Evolutionary conservation across 139 green algal species (phyloP), one percentile per base, ranked within the genome.

Genomic region (Deuterostichococcus epilithicus): DNA sequence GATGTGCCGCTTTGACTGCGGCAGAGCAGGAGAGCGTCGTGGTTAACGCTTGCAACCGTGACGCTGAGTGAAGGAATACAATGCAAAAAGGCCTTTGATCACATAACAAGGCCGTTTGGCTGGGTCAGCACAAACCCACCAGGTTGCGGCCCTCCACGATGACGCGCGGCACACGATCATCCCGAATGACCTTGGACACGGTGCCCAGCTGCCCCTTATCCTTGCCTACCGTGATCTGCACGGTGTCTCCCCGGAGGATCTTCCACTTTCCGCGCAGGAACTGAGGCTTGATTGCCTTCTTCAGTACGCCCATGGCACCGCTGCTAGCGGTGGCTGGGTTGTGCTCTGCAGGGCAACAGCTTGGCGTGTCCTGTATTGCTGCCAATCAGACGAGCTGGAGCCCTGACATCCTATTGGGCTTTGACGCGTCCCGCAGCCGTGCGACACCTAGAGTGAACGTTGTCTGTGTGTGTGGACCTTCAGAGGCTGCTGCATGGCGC

Each of bases 111-210:
- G n/a, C n/a, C n/a, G n/a, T n/a, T n/a, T n/a, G n/a, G n/a, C n/a
- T n/a, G n/a, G n/a, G n/a, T n/a, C n/a, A n/a, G n/a, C n/a, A 13
- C 42, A 68, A 25, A 1, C 88, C 39, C 78, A 95, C 90, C 88
- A 95, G 73, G 72, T 95, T 94, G 2, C 84, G 75, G 36, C 91
- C 90, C 58, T 94, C 86, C 10, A 95, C 85, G n/a, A 92, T 68
- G 26, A 95, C 86, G 0, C 69, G 70, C 3, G 87, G 87, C 20
- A 84, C 87, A 45, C 86, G 80, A 0, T 70, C 22, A 76, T 90
- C 83, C 33, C 87, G 84, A 3, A 89, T 82, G 33, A 91, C 87
- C 44, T 83, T 85, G 60, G 73, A 71, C 18, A 95, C 83, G 0
- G 74, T 87, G 28, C 91, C 91, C 28, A 79, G 84, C 75, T 90